Conservation (phyloP, 116 monocot species). For the Papilionanthe hybrid region DNA sequence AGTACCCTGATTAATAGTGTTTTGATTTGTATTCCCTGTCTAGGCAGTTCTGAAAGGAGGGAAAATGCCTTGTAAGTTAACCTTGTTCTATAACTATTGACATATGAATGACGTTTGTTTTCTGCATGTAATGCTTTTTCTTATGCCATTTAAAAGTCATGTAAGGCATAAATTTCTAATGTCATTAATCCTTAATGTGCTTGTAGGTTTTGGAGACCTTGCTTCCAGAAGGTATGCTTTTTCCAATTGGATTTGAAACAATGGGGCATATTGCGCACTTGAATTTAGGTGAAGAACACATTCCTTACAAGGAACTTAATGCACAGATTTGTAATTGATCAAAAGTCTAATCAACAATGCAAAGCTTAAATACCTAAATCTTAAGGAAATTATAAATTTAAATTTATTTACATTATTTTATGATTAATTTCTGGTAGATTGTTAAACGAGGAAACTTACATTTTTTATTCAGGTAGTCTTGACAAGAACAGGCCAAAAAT, state of each 20-base stretch:
- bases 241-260: slow-evolving; percentile 86
- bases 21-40: slow-evolving; percentile 15
- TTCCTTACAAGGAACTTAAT: slow-evolving; percentile 77
- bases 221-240: slow-evolving; percentile 60
- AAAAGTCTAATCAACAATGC: not conserved
- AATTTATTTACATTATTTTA: not conserved
- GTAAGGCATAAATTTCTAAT: too few relatives aligned
- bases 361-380: not conserved
- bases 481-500: slow-evolving; percentile 93
- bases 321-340: slow-evolving; percentile 45
- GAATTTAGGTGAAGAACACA: slow-evolving; percentile 85
- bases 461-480: slow-evolving; percentile 64
- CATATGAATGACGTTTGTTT: slow-evolving; percentile 66
- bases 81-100: slow-evolving; percentile 86
- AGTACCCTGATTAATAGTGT: not conserved
- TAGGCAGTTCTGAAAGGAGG: slow-evolving; percentile 40
- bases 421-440: not conserved
- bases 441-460: not conserved
- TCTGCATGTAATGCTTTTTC: not conserved
- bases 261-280: slow-evolving; percentile 92
- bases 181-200: not conserved
- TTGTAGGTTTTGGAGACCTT: slow-evolving; percentile 62
- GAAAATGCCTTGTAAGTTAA: slow-evolving; percentile 25
- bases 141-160: too few relatives aligned
- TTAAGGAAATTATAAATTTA: not conserved